A percentile compares a stretch with the other conserved stretches of the same genome.
phyloP scores from a whole-genome alignment of 495 filamentous ascomycete genomes.

The Achaetomiella virescens region DNA sequence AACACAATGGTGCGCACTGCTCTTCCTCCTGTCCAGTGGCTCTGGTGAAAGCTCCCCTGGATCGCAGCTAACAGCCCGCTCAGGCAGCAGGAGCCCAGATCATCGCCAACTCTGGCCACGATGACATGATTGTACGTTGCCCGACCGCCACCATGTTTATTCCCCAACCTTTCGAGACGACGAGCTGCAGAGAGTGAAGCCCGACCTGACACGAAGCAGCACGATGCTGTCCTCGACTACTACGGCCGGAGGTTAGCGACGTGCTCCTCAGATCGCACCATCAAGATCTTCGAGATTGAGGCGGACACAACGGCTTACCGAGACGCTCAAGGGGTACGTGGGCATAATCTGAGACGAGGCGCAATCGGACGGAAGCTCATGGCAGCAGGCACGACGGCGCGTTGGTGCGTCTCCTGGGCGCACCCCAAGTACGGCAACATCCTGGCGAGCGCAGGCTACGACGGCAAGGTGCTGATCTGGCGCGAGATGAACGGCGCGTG shows the following conservation, averaged over 20 bases:
- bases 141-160: not conserved
- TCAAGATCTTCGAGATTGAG: slow-evolving; percentile 99
- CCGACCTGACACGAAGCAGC: slow-evolving; percentile 45
- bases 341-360: not conserved
- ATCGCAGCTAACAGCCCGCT: not conserved
- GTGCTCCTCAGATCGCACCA: slow-evolving; percentile 94
- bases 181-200: not conserved
- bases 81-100: slow-evolving; percentile 31
- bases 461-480: slow-evolving; percentile 98
- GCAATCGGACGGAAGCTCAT: not conserved
- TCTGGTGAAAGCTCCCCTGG: not conserved
- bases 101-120: slow-evolving; percentile 56
- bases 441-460: slow-evolving; percentile 87
- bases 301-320: slow-evolving; percentile 84
- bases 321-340: slow-evolving; percentile 87
- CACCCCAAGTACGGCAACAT: slow-evolving; percentile 98
- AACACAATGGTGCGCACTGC: slow-evolving; percentile 16
- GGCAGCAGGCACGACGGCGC: slow-evolving; percentile 79
- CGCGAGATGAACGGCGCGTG: slow-evolving; percentile 72
- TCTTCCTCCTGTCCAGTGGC: not conserved
- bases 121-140: slow-evolving; percentile 96
- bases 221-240: slow-evolving; percentile 97
- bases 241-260: slow-evolving; percentile 95
- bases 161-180: not conserved
- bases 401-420: slow-evolving; percentile 95